Evolutionary conservation across 257 asterid species (phyloP).

Genomic region (Ballota nigra): DNA sequence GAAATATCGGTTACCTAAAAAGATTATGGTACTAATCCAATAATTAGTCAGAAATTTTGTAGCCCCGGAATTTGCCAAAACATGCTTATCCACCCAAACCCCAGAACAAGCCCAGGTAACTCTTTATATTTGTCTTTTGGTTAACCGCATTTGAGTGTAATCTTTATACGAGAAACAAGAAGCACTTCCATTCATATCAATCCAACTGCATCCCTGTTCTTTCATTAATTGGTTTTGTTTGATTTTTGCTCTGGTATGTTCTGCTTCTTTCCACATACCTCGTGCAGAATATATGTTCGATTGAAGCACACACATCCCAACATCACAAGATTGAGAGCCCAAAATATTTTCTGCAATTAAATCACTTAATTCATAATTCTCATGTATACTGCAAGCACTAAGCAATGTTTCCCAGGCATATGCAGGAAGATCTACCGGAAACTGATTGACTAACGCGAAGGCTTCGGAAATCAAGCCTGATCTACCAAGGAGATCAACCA

Average conservation of each 20-base stretch:
- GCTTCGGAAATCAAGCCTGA: constrained; percentile 63
- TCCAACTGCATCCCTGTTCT: constrained; percentile 65
- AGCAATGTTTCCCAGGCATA: constrained; percentile 58
- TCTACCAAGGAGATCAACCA: constrained; percentile 65
- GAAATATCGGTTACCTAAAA: background rate
- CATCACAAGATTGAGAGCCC: constrained; percentile 37
- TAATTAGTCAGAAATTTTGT: background rate
- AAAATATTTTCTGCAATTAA: constrained; percentile 35
- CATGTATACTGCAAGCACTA: constrained; percentile 65
- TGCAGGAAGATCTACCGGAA: constrained; percentile 48
- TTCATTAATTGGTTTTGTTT: constrained; percentile 38
- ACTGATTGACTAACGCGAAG: constrained; percentile 37
- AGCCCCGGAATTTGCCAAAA: too few relatives aligned
- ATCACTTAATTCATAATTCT: constrained; percentile 42
- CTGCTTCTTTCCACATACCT: constrained; percentile 70
- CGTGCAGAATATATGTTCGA: constrained; percentile 61
- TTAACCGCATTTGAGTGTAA: constrained; percentile 34
- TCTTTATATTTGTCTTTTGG: too few relatives aligned
- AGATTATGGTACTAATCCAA: background rate
- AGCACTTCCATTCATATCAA: constrained; percentile 53
- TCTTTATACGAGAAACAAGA: constrained; percentile 39
- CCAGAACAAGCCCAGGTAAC: too few relatives aligned
- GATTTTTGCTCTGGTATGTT: constrained; percentile 41
- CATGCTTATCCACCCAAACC: too few relatives aligned
- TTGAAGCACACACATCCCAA: constrained; percentile 51